Evolutionary conservation across 2,329 filamentous ascomycete species (phyloP), one percentile per base, ranked within the genome.

Genomic region (Amauroascus niger): DNA sequence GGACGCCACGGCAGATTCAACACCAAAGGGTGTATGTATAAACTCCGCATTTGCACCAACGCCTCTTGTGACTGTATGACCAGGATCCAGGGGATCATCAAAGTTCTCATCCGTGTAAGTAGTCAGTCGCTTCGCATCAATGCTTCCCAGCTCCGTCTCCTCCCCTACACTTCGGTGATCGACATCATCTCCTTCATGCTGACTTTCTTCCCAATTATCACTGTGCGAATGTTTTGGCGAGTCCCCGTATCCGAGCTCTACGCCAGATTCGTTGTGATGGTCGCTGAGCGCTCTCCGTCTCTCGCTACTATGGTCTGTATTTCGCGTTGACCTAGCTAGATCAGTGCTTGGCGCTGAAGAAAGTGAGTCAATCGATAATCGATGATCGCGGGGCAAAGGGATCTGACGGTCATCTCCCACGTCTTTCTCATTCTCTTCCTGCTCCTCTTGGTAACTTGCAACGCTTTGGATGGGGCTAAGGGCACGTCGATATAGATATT

Each of bases 381-480:
- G 62, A 35, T 65, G 66, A 45, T 71, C 65, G 9, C 49, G 35
- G n/a, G 43, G 24, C 43, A 47, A 28, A n/a, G 32, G 26, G 1
- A 9, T 37, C 5, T 28, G 24, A n/a, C 24, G 37, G 4, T 6
- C 18, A 26, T 9, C 28, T 77, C 79, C 1, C 80, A 75, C 80
- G 55, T 83, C 77, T 47, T 79, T 79, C 61, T 79, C 79, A 32
- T 76, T 76, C 57, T 83, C 78, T 62, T 76, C 83, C 51, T 81
- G 81, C 45, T 82, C 81, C 62, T 89, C 83, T 3, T 81, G 84
- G 63, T 89, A 91, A 58, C 90, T 93, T 9, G 88, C 91, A 14
- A 95, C 87, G 62, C 90, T 96, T 61, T 93, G 90, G 56, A 95
- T 90, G 0, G 91, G 91, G 65, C 90, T 96, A 47, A 94, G 71